A percentile compares a stretch with the other conserved stretches of the same genome.
Evolutionary conservation across 75 land plant species (phyloP).

Genomic region (Sequoia sempervirens): DNA sequence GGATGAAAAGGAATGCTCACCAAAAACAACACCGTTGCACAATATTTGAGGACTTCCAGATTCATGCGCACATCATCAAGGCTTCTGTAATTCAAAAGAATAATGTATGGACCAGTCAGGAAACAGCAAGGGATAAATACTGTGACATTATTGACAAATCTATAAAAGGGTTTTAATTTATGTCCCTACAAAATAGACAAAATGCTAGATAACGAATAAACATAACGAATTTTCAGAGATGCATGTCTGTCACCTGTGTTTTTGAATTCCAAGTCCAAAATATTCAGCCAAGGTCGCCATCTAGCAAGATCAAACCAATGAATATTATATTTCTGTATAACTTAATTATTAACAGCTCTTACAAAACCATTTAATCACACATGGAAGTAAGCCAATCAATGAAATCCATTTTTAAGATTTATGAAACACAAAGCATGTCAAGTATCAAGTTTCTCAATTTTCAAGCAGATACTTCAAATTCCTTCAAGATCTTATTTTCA

Average conservation of each 20-base stretch:
- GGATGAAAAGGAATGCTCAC: slow-evolving; percentile 24
- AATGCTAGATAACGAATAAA: not conserved
- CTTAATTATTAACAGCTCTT: not conserved
- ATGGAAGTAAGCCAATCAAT: not conserved
- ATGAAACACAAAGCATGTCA: not conserved
- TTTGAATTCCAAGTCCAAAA: slow-evolving; percentile 80
- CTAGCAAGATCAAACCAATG: slow-evolving; percentile 23
- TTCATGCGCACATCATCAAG: slow-evolving; percentile 89
- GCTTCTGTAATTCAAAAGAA: slow-evolving; percentile 48
- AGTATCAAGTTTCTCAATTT: not conserved
- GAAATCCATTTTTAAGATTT: not conserved
- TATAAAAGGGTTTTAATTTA: not conserved
- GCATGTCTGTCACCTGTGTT: slow-evolving; percentile 49
- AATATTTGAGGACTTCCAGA: slow-evolving; percentile 75
- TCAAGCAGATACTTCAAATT: not conserved
- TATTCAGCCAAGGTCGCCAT: slow-evolving; percentile 82
- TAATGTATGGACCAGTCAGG: not conserved
- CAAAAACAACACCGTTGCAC: slow-evolving; percentile 87
- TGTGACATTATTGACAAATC: not conserved
- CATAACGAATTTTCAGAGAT: not conserved
- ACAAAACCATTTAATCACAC: not conserved
- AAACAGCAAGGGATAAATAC: not conserved
- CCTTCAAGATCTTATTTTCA: not conserved
- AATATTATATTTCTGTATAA: not conserved
- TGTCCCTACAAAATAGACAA: not conserved